Base-by-base conservation (phyloP, 306 rosid species). In the Trichosanthes cucumerina region DNA sequence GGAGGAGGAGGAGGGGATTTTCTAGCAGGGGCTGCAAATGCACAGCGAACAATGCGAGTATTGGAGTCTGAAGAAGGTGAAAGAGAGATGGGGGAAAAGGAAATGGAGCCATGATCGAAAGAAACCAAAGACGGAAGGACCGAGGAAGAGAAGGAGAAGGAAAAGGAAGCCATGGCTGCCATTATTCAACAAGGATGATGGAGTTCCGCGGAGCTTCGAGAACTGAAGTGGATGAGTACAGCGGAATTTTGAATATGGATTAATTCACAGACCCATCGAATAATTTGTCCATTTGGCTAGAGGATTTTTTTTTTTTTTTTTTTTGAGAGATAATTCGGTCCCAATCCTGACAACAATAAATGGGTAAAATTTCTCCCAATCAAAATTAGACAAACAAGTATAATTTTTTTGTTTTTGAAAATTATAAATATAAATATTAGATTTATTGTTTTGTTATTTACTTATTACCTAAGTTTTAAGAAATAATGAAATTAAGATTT, bases 131-230 rank as follows among this genome's bases (percentile, higher is more conserved):
- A 82, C 47, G 88, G 82, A 9, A 85, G 83, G 2, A 91, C 70
- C 36, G 98, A 92, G 59, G 91, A 89, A 64, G 93, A 91, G 79
- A 92, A 91, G 0, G 93, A 85, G 16, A 91, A 86, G 54, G 88
- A 89, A 9, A 86, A 21, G 11, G 92, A 91, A 83, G 91, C 91
- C 94, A 91, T 89, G 46, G 79, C 13, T 18, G 56, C 46, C 19
- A 31, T 13, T 28, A 14, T 31, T 33, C 7, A 16, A 28, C 36
- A 68, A 39, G 36, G 50, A 10, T 1, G 49, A 18, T 21, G 52
- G 34, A 34, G 72, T 18, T 65, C 24, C 1, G 16, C 11, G 43
- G 36, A 44, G 76, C 54, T 12, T 21, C 34, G 15, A 18, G 13
- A 43, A 12, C 11, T 44, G 76, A 70, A 43, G n/a, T 70, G 38